A percentile compares a stretch with the other conserved stretches of the same genome.
These are phyloP conservation scores for Orbilia javanica DNA, from an alignment of 2,329 filamentous ascomycete species.

Conservation along the genomic window DNA sequence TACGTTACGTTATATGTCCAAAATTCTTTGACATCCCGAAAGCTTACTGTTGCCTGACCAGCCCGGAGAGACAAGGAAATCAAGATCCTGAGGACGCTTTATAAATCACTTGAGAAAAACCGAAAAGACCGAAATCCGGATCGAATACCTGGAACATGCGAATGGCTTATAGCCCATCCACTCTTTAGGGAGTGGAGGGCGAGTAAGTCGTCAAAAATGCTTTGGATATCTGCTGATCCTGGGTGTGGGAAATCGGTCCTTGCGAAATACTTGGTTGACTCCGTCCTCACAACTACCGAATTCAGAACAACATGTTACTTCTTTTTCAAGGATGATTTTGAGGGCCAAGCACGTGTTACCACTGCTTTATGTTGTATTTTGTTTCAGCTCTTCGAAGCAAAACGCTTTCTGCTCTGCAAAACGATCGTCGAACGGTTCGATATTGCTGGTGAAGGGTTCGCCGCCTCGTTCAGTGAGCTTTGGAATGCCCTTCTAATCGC, in stretches of 20 bases:
- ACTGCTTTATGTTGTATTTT: too few species aligned
- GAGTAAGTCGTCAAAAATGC: constrained; percentile 59
- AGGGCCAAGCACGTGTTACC: too few species aligned
- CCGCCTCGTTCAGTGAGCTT: too few species aligned
- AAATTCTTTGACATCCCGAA: not conserved
- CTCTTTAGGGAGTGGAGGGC: constrained; percentile 8
- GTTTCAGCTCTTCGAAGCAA: too few species aligned
- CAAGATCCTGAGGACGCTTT: not conserved
- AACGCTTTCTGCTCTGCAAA: too few species aligned
- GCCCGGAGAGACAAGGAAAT: not conserved
- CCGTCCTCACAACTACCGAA: constrained; percentile 59
- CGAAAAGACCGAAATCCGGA: constrained; percentile 1
- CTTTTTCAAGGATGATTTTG: too few species aligned
- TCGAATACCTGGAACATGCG: constrained; percentile 30
- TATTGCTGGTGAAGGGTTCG: too few species aligned
- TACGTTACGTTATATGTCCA: not conserved
- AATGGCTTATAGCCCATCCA: constrained; percentile 19
- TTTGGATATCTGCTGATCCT: constrained; percentile 67
- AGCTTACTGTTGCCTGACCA: too few species aligned
- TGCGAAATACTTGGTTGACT: constrained; percentile 64
- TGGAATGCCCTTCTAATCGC: too few species aligned
- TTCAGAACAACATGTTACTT: constrained; percentile 63
- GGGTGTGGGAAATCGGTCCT: too few species aligned
- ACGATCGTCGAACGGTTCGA: too few species aligned
- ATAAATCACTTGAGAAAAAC: constrained; percentile 5